Base-by-base conservation (phyloP, 139 green algal species). In the Dunaliella primolecta region DNA sequence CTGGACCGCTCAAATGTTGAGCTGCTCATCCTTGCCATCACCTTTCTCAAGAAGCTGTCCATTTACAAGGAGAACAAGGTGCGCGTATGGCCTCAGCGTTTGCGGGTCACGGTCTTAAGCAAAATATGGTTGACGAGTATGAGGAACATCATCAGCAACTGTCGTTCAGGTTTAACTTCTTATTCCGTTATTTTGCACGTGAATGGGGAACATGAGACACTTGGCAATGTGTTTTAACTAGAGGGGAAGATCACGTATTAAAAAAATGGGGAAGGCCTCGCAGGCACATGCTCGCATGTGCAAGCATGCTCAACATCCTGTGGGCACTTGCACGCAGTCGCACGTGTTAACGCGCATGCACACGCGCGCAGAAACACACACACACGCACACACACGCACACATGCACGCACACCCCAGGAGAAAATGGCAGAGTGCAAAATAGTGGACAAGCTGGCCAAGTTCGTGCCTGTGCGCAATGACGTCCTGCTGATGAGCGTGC, bases 1-100 rank as follows among this genome's bases (percentile, higher is more conserved):
- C 89, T 98, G 82, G 90, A 93, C 27, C 90, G 93, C 1, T 91
- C 82, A 70, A 96, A 94, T 84, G 89, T 94, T 27, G 94, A 97
- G 89, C 92, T 98, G 81, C 91, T 98, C 77, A 94, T 97, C 35
- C 92, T 98, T 85, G 85, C 75, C 34, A 89, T 91, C 55, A 93
- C 88, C 27, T 98, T 98, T 88, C 91, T 98, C 70, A 94, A 95
- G 85, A 95, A 95, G 84, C 92, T 98, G 27, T 94, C 86, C 33
- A 90, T 91, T 72, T 91, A 92, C 87, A 91, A 90, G 83, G 89
- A 88, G 34, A 86, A 86, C 85, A 88, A 85, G 81, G 76, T 87
- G 2, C 21, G 81, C 55, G n/a, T 15, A 64, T 64, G 15, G 46
- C 46, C 46, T 7, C 7, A 64, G 46, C 46, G 7, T 64, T 15